These are phyloP conservation scores for Solanum piurae DNA, from an alignment of 257 asterid genomes.

Conservation along the genomic window DNA sequence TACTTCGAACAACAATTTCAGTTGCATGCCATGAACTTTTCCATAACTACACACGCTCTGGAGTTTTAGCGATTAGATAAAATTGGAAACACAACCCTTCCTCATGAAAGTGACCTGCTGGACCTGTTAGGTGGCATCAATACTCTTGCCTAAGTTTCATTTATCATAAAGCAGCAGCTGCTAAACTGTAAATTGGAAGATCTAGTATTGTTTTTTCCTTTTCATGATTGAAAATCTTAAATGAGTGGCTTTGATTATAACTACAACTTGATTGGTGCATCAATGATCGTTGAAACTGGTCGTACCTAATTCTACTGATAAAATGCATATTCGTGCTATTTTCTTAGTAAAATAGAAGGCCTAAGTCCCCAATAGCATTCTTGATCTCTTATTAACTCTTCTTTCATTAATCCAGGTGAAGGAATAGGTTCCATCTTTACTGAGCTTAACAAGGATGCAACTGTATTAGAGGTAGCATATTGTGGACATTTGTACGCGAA, in stretches of 20 bases:
- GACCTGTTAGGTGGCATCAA: not conserved
- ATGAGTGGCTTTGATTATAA: not conserved
- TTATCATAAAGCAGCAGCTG: not conserved
- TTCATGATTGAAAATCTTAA: not conserved
- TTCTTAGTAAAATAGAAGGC: not conserved
- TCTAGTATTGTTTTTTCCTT: not conserved
- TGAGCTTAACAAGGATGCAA: constrained; percentile 15
- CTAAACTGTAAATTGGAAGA: not conserved
- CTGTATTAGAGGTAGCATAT: constrained; percentile 51
- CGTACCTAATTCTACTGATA: not conserved
- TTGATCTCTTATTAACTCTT: not conserved
- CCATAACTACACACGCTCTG: not conserved
- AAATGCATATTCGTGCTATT: not conserved
- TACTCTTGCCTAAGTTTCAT: not conserved
- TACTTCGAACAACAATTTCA: not conserved
- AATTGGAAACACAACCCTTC: not conserved
- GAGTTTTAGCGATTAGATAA: not conserved
- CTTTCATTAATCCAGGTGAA: constrained; percentile 44
- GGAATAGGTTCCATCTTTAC: constrained; percentile 62
- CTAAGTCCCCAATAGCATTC: not conserved
- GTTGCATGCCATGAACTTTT: not conserved
- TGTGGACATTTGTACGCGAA: constrained; percentile 43
- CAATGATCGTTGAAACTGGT: not conserved
- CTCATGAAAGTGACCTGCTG: not conserved
- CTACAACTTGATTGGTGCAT: not conserved